Conservation (phyloP, 257 asterid genomes). For the Jasminum sambac region DNA sequence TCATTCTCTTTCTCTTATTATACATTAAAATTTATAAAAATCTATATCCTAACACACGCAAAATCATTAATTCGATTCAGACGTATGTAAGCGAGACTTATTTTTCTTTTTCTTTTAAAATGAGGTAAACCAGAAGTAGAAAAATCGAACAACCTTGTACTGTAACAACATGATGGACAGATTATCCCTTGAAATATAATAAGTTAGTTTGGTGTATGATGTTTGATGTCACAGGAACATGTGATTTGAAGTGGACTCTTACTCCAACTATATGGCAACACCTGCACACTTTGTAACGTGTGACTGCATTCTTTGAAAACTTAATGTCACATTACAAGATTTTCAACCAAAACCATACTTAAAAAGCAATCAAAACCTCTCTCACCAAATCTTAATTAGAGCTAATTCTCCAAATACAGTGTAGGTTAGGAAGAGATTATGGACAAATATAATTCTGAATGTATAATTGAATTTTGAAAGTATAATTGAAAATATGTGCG, state of each 20-base stretch:
- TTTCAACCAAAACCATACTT: slow-evolving; percentile 1
- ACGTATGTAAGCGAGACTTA: too few relatives aligned
- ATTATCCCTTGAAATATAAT: not conserved
- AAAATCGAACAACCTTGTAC: not conserved
- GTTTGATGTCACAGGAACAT: not conserved
- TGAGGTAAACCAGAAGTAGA: not conserved
- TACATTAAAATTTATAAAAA: too few relatives aligned
- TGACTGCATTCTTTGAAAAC: not conserved
- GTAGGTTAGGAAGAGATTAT: too few relatives aligned
- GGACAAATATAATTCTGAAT: too few relatives aligned
- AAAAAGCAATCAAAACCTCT: not conserved
- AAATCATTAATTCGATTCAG: too few relatives aligned
- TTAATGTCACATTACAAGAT: not conserved
- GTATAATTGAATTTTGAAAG: too few relatives aligned
- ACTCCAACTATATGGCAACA: not conserved
- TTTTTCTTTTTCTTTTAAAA: too few relatives aligned
- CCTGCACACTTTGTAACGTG: not conserved
- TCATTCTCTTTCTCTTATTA: too few relatives aligned
- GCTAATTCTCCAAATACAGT: too few relatives aligned
- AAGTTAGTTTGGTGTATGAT: not conserved
- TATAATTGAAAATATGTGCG: too few relatives aligned
- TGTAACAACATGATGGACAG: not conserved
- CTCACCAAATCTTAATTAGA: not conserved
- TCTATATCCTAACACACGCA: too few relatives aligned
- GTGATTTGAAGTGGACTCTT: not conserved